These are phyloP conservation scores for Senna siamea DNA, from an alignment of 306 rosid species.

Conservation along the genomic window DNA sequence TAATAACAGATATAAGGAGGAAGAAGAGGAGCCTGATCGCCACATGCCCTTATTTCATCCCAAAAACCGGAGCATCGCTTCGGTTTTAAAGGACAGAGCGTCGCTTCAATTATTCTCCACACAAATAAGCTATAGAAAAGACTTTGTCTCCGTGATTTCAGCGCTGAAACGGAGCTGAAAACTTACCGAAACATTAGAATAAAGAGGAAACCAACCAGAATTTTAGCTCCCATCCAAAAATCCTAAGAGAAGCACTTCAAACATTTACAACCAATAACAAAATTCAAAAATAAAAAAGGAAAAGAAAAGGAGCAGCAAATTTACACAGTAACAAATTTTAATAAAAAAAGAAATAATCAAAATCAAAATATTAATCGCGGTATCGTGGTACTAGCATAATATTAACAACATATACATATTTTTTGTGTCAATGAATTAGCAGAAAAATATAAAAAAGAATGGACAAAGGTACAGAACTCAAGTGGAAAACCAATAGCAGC, in stretches of 20 bases:
- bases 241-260: not conserved
- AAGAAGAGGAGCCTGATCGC: constrained; percentile 47
- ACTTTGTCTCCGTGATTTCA: constrained; percentile 48
- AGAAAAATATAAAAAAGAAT: not conserved
- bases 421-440: not conserved
- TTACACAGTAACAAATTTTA: not conserved
- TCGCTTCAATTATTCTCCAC: constrained; percentile 46
- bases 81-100: constrained; percentile 31
- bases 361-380: not conserved
- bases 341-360: not conserved
- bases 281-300: too few relatives aligned
- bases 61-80: constrained; percentile 43
- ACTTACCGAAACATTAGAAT: not conserved
- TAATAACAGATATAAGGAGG: constrained; percentile 20
- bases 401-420: not conserved
- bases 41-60: constrained; percentile 41
- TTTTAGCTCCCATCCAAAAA: constrained; percentile 6
- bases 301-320: not conserved
- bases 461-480: not conserved
- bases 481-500: not conserved
- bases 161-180: constrained; percentile 43
- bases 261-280: not conserved
- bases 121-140: constrained; percentile 22
- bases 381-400: not conserved
- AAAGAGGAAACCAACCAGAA: constrained; percentile 12